Evolutionary conservation across 2,329 filamentous ascomycete genomes (phyloP), one percentile per base, ranked within the genome.

Genomic region (Capronia americana): DNA sequence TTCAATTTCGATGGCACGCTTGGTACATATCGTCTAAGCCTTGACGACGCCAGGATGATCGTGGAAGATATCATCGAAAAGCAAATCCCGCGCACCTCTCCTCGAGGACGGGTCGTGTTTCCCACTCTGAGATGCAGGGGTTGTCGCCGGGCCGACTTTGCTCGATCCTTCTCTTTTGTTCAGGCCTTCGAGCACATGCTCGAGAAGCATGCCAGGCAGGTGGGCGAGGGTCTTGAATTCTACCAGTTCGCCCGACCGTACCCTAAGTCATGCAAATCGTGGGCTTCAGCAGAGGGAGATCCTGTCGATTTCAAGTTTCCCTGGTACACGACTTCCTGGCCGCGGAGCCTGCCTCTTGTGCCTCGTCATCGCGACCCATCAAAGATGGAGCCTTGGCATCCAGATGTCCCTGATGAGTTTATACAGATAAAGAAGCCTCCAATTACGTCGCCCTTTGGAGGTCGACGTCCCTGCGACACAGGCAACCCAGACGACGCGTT

Each of bases 31-130:
- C 56, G 68, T n/a, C 72, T 77, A 8, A 70, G 72, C 20, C 69
- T 78, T 30, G 74, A 75, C 48, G 75, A 77, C 61, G 76, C 75
- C 10, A 70, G 71, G 32, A 72, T 73, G 72, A 70, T 76, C 44
- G 74, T 74, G 53, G 59, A 73, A 20, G 58, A 73, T 14, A 69
- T 74, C 14, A 71, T 77, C 24, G 59, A 64, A 30, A 72, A 70
- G 11, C 44, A 63, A 3, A 65, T 64, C 41, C 61, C 69, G 20
- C 55, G 57, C 4, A 53, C 63, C 12, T 61, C 64, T n/a, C 44
- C 26, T 23, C 66, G 70, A 58, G 69, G 41, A 30, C 63, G 65
- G 24, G 61, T 58, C 8, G 69, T 74, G 8, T 65, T 69, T 26
- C 69, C 69, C 51, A 64, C 55, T 23, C 72, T 77, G 51, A 72